phyloP scores from a whole-genome alignment of 1,284 basidiomycete species.

The Crepidotus sp. region DNA sequence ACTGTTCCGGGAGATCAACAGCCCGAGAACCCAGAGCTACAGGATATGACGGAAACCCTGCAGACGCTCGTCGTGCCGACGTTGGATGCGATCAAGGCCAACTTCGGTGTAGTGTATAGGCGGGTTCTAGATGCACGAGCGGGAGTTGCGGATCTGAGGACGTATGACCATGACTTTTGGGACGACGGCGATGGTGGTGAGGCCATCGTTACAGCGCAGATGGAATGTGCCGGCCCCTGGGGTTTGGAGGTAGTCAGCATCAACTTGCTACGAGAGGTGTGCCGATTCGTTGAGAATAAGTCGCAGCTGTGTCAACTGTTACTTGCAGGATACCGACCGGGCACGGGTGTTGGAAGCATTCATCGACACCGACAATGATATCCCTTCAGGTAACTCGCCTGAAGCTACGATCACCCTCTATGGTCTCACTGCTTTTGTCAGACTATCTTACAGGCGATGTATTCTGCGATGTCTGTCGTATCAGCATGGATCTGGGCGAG shows the following conservation, averaged over 20 bases:
- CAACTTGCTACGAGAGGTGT: slow-evolving; percentile 39
- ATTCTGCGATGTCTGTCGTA: slow-evolving; percentile 46
- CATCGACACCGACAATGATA: slow-evolving; percentile 28
- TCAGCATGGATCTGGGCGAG: slow-evolving; percentile 39
- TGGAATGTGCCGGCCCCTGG: slow-evolving; percentile 47
- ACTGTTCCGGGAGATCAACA: slow-evolving; percentile 24
- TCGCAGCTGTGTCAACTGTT: not conserved
- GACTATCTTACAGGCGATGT: slow-evolving; percentile 59
- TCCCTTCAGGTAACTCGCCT: slow-evolving; percentile 26
- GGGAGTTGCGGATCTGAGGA: slow-evolving; percentile 45
- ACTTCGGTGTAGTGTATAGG: slow-evolving; percentile 43
- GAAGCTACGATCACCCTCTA: slow-evolving; percentile 9
- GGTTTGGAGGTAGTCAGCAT: slow-evolving; percentile 45
- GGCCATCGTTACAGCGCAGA: slow-evolving; percentile 41
- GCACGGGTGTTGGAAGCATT: slow-evolving; percentile 41
- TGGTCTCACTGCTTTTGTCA: slow-evolving; percentile 22
- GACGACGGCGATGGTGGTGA: slow-evolving; percentile 46
- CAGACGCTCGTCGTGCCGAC: slow-evolving; percentile 55
- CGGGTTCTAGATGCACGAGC: slow-evolving; percentile 29
- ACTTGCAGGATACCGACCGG: slow-evolving; percentile 34
- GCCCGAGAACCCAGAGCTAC: slow-evolving; percentile 20
- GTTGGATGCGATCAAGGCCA: slow-evolving; percentile 42
- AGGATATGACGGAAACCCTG: slow-evolving; percentile 52
- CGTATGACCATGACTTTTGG: slow-evolving; percentile 48
- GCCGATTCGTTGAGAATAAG: slow-evolving; percentile 10